These are phyloP conservation scores for Penicillium sp. DNA, from an alignment of 2,329 filamentous ascomycete genomes.

Conservation along the genomic window DNA sequence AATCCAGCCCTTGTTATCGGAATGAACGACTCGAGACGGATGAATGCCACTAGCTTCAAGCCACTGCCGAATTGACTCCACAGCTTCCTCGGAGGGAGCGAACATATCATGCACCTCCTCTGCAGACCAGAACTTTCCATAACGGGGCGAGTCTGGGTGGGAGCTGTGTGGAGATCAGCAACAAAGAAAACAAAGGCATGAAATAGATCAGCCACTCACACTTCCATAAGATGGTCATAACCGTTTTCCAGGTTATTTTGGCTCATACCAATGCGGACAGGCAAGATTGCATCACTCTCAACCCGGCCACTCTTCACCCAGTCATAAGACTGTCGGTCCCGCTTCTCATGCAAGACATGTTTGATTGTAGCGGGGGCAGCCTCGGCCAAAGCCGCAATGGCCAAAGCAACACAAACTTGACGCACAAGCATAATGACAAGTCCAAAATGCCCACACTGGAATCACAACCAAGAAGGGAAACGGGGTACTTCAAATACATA, in stretches of 20 bases:
- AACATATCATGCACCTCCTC: constrained; percentile 47
- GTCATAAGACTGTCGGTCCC: constrained; percentile 28
- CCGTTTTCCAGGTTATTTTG: constrained; percentile 48
- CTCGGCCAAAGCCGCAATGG: constrained; percentile 20
- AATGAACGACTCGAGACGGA: constrained; percentile 49
- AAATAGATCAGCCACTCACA: constrained; percentile 24
- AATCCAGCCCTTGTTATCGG: constrained; percentile 55
- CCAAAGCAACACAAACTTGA: constrained; percentile 17
- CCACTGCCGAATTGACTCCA: constrained; percentile 56
- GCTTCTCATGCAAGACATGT: constrained; percentile 48
- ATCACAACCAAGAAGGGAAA: background rate
- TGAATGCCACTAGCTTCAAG: constrained; percentile 55
- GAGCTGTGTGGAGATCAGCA: constrained; percentile 27
- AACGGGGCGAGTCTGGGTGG: constrained; percentile 43
- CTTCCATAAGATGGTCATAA: constrained; percentile 46
- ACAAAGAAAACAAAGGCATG: background rate
- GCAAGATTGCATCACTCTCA: constrained; percentile 37
- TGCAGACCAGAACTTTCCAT: constrained; percentile 45
- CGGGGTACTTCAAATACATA: constrained; percentile 16
- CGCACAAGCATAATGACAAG: constrained; percentile 17
- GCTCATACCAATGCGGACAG: constrained; percentile 49
- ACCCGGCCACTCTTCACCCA: constrained; percentile 43
- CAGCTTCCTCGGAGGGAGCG: constrained; percentile 44
- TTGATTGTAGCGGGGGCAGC: constrained; percentile 29
- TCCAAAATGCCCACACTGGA: background rate